A percentile compares a stretch with the other conserved stretches of the same genome.
Evolutionary conservation across 176 grass and related monocot species (phyloP).

Genomic region (Rhynchospora breviuscula): DNA sequence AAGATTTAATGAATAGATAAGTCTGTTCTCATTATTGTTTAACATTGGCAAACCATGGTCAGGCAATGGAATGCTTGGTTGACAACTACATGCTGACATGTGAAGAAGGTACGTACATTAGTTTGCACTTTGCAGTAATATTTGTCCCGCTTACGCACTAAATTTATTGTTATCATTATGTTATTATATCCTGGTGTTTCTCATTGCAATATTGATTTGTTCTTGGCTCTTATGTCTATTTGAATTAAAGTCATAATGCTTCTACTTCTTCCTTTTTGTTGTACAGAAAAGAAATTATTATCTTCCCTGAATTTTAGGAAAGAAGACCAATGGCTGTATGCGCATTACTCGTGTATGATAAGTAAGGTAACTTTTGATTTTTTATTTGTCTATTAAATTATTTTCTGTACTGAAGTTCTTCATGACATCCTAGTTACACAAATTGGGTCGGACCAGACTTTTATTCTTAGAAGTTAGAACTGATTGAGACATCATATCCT

Average conservation of each 20-base stretch:
- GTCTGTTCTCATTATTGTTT: conserved; percentile 12
- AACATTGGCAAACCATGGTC: conserved; percentile 19
- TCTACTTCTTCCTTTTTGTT: conserved; percentile 9
- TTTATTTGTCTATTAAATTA: background rate
- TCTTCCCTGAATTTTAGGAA: conserved; percentile 76
- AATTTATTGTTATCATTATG: background rate
- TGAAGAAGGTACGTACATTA: conserved; percentile 56
- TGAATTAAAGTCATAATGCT: background rate
- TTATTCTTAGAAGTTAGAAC: background rate
- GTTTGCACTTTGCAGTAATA: conserved; percentile 1
- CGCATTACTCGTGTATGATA: conserved; percentile 88
- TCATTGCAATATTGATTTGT: conserved; percentile 5
- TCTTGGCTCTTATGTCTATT: background rate
- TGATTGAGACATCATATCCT: background rate
- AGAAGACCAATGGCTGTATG: conserved; percentile 82
- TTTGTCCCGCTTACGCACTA: background rate
- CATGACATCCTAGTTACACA: background rate
- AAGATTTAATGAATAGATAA: conserved; percentile 10
- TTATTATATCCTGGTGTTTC: background rate
- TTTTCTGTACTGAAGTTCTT: background rate
- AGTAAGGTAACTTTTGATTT: conserved; percentile 56
- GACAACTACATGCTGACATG: conserved; percentile 98
- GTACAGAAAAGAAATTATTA: conserved; percentile 75
- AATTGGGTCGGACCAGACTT: background rate
- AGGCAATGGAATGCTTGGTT: conserved; percentile 93